A percentile compares a stretch with the other conserved stretches of the same genome.
Evolutionary conservation across 2,329 filamentous ascomycete species (phyloP).

Genomic region (Cercospora zeina): DNA sequence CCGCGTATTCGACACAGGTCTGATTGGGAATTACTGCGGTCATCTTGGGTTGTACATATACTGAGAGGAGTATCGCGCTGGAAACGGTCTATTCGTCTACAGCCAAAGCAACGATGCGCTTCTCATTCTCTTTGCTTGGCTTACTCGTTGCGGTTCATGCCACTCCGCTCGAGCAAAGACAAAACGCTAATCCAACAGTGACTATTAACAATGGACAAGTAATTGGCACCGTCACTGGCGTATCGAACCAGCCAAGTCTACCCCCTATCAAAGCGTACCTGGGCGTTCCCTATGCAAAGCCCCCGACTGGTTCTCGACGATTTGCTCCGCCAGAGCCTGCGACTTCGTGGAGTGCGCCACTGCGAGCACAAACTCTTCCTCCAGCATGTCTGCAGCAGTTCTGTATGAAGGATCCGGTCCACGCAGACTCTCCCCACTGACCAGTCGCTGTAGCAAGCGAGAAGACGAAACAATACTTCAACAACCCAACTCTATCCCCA

Average conservation of each 20-base stretch:
- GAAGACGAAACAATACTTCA: slow-evolving; percentile 22
- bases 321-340: slow-evolving; percentile 28
- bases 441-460: slow-evolving; percentile 1
- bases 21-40: background rate
- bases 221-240: slow-evolving; percentile 26
- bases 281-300: slow-evolving; percentile 28
- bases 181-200: slow-evolving; percentile 22
- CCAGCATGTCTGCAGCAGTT: slow-evolving; percentile 33
- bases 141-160: background rate
- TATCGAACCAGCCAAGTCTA: slow-evolving; percentile 23
- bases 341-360: slow-evolving; percentile 16
- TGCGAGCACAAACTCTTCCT: slow-evolving; percentile 19
- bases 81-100: background rate
- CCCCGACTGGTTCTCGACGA: slow-evolving; percentile 22
- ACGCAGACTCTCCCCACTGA: background rate
- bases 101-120: background rate
- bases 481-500: slow-evolving; percentile 21
- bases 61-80: background rate
- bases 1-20: background rate
- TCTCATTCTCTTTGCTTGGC: slow-evolving; percentile 7
- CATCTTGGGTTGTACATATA: background rate
- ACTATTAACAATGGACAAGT: slow-evolving; percentile 26
- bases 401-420: background rate
- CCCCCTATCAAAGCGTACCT: slow-evolving; percentile 27
- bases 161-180: slow-evolving; percentile 7